Evolutionary conservation across 371 early-diverging fungal species (phyloP).

Genomic region (Lichtheimia ramosa): DNA sequence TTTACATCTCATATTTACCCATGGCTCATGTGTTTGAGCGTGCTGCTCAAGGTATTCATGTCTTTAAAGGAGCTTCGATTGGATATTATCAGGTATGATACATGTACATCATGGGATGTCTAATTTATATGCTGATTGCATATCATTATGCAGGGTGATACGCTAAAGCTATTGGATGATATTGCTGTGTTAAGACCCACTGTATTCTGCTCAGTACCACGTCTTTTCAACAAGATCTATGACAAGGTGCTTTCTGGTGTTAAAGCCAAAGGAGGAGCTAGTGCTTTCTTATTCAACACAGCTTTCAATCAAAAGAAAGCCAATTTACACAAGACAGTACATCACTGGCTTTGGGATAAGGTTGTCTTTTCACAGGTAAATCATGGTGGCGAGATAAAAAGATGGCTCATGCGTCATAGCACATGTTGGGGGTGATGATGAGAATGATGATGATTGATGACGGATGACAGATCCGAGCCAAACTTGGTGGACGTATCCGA

Average conservation of each 20-base stretch:
- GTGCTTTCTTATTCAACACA: slow-evolving; percentile 72
- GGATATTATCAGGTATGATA: slow-evolving; percentile 67
- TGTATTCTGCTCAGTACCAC: slow-evolving; percentile 93
- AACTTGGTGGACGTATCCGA: slow-evolving; percentile 91
- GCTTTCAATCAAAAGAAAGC: slow-evolving; percentile 82
- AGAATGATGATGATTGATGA: neutral
- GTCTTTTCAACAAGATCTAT: slow-evolving; percentile 95
- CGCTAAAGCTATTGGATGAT: slow-evolving; percentile 87
- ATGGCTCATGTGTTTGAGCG: slow-evolving; percentile 93
- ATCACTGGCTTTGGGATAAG: slow-evolving; percentile 83
- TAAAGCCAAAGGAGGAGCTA: slow-evolving; percentile 76
- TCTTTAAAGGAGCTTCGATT: slow-evolving; percentile 64
- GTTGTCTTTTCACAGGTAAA: slow-evolving; percentile 73
- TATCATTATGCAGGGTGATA: slow-evolving; percentile 67
- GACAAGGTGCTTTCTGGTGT: slow-evolving; percentile 88
- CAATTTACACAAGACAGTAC: slow-evolving; percentile 47
- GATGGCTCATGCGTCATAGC: too few relatives aligned
- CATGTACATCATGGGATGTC: too few relatives aligned
- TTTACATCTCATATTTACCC: slow-evolving; percentile 91
- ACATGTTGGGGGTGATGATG: neutral
- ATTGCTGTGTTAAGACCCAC: slow-evolving; percentile 89
- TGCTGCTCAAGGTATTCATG: slow-evolving; percentile 49
- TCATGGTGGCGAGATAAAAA: too few relatives aligned
- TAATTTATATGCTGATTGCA: neutral
- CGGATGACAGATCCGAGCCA: slow-evolving; percentile 62